Conservation (phyloP, 176 grass and related monocot species). For the Zoysia japonica region DNA sequence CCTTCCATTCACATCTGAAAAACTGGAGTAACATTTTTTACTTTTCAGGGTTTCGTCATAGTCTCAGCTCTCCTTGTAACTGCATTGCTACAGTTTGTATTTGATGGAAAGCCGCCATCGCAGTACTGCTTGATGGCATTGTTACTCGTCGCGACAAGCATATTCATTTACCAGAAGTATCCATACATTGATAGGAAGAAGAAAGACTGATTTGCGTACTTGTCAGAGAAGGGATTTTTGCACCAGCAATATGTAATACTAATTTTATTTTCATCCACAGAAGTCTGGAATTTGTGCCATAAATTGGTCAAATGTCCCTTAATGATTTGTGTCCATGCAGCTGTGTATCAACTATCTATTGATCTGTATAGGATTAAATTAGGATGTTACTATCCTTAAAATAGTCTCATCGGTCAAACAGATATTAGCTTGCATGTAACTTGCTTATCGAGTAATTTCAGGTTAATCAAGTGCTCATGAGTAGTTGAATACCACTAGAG, state of each 20-base stretch:
- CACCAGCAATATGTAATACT: neutral
- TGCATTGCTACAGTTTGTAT: conserved; percentile 79
- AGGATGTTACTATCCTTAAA: conserved; percentile 20
- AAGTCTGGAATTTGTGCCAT: conserved; percentile 8
- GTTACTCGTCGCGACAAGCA: conserved; percentile 80
- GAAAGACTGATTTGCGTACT: conserved; percentile 59
- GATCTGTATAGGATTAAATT: conserved; percentile 28
- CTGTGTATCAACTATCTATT: conserved; percentile 32
- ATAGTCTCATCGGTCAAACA: conserved; percentile 17
- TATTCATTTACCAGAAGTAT: conserved; percentile 99
- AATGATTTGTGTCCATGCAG: conserved; percentile 25
- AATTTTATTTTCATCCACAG: conserved; percentile 21
- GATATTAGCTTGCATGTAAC: conserved; percentile 28
- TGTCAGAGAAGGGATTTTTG: conserved; percentile 29
- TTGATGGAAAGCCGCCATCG: conserved; percentile 85
- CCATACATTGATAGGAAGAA: conserved; percentile 83
- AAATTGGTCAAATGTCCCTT: conserved; percentile 24
- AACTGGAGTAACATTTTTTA: conserved; percentile 40
- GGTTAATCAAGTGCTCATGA: neutral
- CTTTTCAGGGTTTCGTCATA: conserved; percentile 92
- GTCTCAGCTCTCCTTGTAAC: conserved; percentile 93
- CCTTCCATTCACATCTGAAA: neutral
- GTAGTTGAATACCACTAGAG: neutral
- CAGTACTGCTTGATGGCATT: conserved; percentile 71
- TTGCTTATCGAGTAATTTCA: conserved; percentile 15